phyloP scores from a whole-genome alignment of 2,329 filamentous ascomycete genomes.

The Trichoderma harzianum region DNA sequence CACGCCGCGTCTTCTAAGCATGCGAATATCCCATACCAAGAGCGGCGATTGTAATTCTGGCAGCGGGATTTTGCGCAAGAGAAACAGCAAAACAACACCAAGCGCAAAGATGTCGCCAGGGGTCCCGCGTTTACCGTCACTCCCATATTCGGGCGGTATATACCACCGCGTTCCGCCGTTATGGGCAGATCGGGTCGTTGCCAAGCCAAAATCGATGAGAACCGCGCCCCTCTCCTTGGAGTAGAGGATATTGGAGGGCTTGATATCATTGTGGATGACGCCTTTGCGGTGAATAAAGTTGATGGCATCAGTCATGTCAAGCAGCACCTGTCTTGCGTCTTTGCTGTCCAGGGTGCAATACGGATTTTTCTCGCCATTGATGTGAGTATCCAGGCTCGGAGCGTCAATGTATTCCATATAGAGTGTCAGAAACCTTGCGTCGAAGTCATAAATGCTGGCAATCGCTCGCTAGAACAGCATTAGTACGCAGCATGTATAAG shows the following conservation, averaged over 20 bases:
- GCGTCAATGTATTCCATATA: not conserved
- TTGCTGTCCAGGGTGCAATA: not conserved
- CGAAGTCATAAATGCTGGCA: not conserved
- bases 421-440: not conserved
- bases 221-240: constrained; percentile 16
- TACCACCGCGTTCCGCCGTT: not conserved
- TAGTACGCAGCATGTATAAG: not conserved
- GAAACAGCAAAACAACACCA: constrained; percentile 1
- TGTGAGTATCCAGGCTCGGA: not conserved
- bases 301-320: constrained; percentile 24
- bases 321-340: not conserved
- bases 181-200: not conserved
- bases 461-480: not conserved
- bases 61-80: not conserved
- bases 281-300: constrained; percentile 9
- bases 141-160: not conserved
- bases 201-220: constrained; percentile 3
- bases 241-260: constrained; percentile 21
- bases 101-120: not conserved
- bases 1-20: too few relatives aligned
- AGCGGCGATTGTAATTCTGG: not conserved
- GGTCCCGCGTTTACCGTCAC: not conserved
- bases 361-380: not conserved
- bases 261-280: constrained; percentile 23
- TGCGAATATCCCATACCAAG: not conserved